Base-by-base conservation (phyloP, 805 yeast species). In the Kluyveromyces aestuarii region DNA sequence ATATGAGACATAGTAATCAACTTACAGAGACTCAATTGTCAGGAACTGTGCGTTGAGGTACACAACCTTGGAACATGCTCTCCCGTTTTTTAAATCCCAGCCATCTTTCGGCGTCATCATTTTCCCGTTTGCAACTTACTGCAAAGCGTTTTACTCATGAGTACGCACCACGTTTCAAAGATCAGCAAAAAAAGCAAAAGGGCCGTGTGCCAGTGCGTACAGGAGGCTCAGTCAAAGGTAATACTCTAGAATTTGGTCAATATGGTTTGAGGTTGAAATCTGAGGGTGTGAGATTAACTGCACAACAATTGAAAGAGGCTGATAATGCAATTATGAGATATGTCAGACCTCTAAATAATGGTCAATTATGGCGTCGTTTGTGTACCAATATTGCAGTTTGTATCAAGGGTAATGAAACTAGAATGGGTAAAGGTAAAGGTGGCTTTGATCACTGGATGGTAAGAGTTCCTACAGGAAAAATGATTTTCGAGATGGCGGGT, bases 391-490 rank as follows among this genome's bases (percentile, higher is more conserved):
- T 88, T 47, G 93, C 98, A 0, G 95, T 93, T 11, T 89, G 96
- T 69, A 80, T 87, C 52, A 93, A 93, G 72, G 99, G 99, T 72
- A 93, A 93, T 67, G 96, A 93, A 67, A 88, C 96, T 10, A 93
- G 99, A 82, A 93, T 93, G 99, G 99, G 99, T 74, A 93, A 93
- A 69, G 99, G 99, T 73, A 93, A 93, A 70, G 99, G 99, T 70
- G 84, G 90, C 0, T 91, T 93, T 64, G 96, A 88, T 61, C 93
- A 88, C 72, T 93, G 98, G 98, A 95, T 95, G 60, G 86, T 82
- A 35, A 81, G 99, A 60, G 93, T 93, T 13, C 95, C 98, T 39
- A 90, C 97, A 0, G 99, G 99, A 3, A 90, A 89, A 62, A 81
- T 93, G 40, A 72, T 90, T 19, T 88, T 90, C 62, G 99, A 93